Evolutionary conservation across 2,329 filamentous ascomycete genomes (phyloP).

Genomic region (Ceratocystiopsis brevicomis): DNA sequence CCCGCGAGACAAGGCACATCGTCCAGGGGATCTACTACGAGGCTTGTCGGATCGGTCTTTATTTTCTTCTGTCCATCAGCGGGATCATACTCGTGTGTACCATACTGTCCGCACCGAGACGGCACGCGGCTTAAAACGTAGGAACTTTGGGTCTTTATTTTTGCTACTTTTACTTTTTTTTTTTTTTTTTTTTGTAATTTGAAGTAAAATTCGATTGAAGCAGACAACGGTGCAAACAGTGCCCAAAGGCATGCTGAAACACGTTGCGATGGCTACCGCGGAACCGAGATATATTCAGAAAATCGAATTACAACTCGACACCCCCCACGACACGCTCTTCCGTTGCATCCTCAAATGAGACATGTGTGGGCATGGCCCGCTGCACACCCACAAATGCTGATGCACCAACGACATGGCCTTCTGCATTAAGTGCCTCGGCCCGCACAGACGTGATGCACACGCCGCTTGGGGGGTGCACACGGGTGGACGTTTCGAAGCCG

Average conservation of each 20-base stretch:
- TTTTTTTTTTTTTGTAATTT: too few relatives aligned
- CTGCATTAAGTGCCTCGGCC: slow-evolving; percentile 1
- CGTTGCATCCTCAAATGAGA: too few relatives aligned
- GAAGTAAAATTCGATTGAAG: too few relatives aligned
- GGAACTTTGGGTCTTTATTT: too few relatives aligned
- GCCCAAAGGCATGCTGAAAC: too few relatives aligned
- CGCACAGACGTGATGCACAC: not conserved
- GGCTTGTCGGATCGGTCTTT: slow-evolving; percentile 5
- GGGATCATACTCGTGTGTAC: slow-evolving; percentile 1
- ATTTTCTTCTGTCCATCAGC: slow-evolving; percentile 3
- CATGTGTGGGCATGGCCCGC: not conserved
- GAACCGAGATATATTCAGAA: too few relatives aligned
- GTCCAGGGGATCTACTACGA: slow-evolving; percentile 5
- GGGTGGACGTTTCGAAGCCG: slow-evolving; percentile 5
- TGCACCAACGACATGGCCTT: not conserved
- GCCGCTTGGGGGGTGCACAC: not conserved
- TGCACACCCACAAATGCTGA: not conserved
- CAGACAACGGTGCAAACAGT: too few relatives aligned
- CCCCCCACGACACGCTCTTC: too few relatives aligned
- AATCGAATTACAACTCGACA: too few relatives aligned
- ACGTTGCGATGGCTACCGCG: too few relatives aligned
- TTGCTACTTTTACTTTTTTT: too few relatives aligned
- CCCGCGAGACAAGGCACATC: not conserved
- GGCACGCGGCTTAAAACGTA: not conserved
- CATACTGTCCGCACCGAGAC: not conserved